Evolutionary conservation across 1,139 yeast species (phyloP).

Genomic region (Magnusiomyces ingens): DNA sequence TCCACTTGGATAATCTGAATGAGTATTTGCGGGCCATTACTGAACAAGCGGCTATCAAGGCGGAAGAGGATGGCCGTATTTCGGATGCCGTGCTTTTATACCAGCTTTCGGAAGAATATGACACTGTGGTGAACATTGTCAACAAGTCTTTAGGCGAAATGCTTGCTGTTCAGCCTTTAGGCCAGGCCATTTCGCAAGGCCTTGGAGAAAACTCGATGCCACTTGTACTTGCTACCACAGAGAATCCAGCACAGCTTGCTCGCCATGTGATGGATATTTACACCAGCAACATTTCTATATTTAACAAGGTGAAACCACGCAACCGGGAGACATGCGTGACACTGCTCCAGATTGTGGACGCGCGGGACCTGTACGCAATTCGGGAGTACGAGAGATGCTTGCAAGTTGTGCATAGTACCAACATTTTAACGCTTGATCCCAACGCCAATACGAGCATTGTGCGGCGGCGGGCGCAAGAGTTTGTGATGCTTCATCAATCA

Average conservation of each 20-base stretch:
- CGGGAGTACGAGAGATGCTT: constrained; percentile 61
- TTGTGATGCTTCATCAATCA: constrained; percentile 57
- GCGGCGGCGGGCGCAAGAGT: constrained; percentile 50
- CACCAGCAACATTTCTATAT: constrained; percentile 30
- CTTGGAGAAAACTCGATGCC: constrained; percentile 22
- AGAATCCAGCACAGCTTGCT: constrained; percentile 38
- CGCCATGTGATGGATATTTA: constrained; percentile 35
- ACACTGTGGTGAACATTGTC: constrained; percentile 71
- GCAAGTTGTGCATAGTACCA: constrained; percentile 47
- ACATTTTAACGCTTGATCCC: constrained; percentile 57
- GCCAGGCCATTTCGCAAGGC: constrained; percentile 43
- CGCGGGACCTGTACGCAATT: constrained; percentile 54
- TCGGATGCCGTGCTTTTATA: constrained; percentile 81
- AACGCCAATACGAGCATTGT: constrained; percentile 42
- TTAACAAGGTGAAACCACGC: constrained; percentile 27
- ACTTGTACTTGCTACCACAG: constrained; percentile 30
- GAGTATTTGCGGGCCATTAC: constrained; percentile 62
- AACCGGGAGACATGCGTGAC: constrained; percentile 53
- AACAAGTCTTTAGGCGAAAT: constrained; percentile 77
- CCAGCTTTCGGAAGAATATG: constrained; percentile 83
- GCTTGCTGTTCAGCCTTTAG: constrained; percentile 65
- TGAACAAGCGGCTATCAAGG: constrained; percentile 76
- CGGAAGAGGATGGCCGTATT: constrained; percentile 87
- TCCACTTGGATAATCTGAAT: constrained; percentile 49
- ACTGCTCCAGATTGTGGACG: constrained; percentile 58